Evolutionary conservation across 2,329 filamentous ascomycete species (phyloP).

Genomic region (Cladobotryum protrusum): DNA sequence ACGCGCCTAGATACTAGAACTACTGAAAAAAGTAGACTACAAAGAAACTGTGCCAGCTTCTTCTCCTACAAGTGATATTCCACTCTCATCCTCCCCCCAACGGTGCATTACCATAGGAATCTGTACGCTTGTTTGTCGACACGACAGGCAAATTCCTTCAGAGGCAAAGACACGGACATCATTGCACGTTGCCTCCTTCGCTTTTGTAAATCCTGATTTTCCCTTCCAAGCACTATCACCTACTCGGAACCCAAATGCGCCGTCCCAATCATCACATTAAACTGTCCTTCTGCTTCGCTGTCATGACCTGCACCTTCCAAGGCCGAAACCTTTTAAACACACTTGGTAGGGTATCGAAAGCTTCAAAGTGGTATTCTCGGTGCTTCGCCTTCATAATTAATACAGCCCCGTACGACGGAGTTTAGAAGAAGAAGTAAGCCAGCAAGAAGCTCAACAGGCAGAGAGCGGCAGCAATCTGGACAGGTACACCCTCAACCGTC

Average conservation of each 20-base stretch:
- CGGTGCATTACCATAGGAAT: background rate
- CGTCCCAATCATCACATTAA: constrained; percentile 10
- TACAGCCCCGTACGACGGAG: background rate
- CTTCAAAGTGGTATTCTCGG: background rate
- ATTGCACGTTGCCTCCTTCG: constrained; percentile 1
- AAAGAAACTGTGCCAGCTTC: background rate
- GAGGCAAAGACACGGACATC: too few relatives aligned
- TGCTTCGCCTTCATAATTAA: too few relatives aligned
- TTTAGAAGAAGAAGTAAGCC: constrained; percentile 92
- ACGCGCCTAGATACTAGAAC: constrained; percentile 10
- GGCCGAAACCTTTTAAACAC: background rate
- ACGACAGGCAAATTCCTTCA: too few relatives aligned
- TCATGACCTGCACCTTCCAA: background rate
- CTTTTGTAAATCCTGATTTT: background rate
- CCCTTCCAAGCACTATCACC: background rate
- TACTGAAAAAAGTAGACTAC: background rate
- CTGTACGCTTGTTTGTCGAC: too few relatives aligned
- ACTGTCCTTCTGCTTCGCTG: background rate
- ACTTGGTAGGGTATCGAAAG: constrained; percentile 10
- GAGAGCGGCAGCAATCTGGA: constrained; percentile 76
- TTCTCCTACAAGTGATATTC: background rate
- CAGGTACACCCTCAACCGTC: constrained; percentile 69
- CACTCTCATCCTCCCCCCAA: background rate
- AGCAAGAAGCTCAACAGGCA: constrained; percentile 89
- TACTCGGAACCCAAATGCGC: constrained; percentile 5